Percentiles rank a stretch among this genome's conserved stretches.
Conservation (phyloP, 306 rosid genomes). For the Sicyos baderoa region DNA sequence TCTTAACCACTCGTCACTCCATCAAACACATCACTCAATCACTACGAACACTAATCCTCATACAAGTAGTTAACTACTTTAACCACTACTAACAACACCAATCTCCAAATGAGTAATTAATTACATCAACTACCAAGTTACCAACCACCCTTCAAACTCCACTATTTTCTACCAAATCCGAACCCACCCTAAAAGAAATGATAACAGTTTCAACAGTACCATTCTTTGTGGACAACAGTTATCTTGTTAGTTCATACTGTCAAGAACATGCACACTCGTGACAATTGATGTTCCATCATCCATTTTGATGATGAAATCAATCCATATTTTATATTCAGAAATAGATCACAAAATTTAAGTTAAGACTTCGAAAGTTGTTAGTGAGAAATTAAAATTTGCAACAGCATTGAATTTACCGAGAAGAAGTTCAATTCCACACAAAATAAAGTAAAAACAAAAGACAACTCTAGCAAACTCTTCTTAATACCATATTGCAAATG, state of each 20-base stretch:
- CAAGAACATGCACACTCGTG: background rate
- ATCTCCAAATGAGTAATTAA: no score
- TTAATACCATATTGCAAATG: background rate
- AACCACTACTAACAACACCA: no score
- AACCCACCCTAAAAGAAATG: background rate
- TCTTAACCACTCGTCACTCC: no score
- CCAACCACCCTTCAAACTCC: no score
- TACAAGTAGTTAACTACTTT: no score
- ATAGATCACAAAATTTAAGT: background rate
- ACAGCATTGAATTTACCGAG: background rate
- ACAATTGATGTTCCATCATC: background rate
- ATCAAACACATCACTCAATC: no score
- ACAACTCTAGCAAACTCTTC: background rate
- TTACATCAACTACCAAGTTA: no score
- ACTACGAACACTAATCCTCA: no score
- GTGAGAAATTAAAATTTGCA: background rate
- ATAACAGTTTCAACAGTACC: background rate
- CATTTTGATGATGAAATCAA: background rate
- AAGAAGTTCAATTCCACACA: constrained; percentile 7
- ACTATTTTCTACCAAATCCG: no score
- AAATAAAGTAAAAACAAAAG: constrained; percentile 13
- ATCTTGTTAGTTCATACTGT: background rate
- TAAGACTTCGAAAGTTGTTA: background rate
- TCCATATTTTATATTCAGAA: background rate
- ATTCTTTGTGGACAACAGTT: background rate